Conservation (phyloP, 805 yeast species). For the Candida verbasci region DNA sequence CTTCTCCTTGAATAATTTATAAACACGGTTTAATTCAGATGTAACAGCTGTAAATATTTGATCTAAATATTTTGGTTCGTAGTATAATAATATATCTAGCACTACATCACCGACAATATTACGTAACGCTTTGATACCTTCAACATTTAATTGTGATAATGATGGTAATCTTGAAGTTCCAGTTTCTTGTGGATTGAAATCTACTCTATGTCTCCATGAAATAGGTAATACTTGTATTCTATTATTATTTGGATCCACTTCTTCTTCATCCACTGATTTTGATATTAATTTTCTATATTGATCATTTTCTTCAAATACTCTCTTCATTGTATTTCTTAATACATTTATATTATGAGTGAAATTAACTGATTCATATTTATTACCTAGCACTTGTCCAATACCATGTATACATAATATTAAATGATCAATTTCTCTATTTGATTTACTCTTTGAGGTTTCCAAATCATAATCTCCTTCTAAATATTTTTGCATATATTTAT, state of each 20-base stretch:
- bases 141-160: slow-evolving; percentile 67
- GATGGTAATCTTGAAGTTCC: slow-evolving; percentile 49
- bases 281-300: slow-evolving; percentile 32
- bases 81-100: slow-evolving; percentile 75
- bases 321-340: slow-evolving; percentile 54
- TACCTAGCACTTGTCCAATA: slow-evolving; percentile 84
- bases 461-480: slow-evolving; percentile 47
- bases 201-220: slow-evolving; percentile 81
- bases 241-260: slow-evolving; percentile 37
- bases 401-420: slow-evolving; percentile 91
- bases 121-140: slow-evolving; percentile 73
- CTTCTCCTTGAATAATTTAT: slow-evolving; percentile 49
- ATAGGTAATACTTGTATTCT: slow-evolving; percentile 84
- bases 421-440: slow-evolving; percentile 46
- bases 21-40: slow-evolving; percentile 58
- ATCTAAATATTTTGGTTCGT: slow-evolving; percentile 62
- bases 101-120: slow-evolving; percentile 82
- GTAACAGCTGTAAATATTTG: slow-evolving; percentile 62
- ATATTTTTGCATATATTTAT: slow-evolving; percentile 37
- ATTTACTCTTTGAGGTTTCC: slow-evolving; percentile 14
- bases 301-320: slow-evolving; percentile 39
- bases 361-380: slow-evolving; percentile 72
- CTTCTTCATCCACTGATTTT: slow-evolving; percentile 22
- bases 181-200: slow-evolving; percentile 49
- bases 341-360: slow-evolving; percentile 81